phyloP scores from a whole-genome alignment of 805 yeast genomes.

The Sugiyamaella boreocaroliniensis region DNA sequence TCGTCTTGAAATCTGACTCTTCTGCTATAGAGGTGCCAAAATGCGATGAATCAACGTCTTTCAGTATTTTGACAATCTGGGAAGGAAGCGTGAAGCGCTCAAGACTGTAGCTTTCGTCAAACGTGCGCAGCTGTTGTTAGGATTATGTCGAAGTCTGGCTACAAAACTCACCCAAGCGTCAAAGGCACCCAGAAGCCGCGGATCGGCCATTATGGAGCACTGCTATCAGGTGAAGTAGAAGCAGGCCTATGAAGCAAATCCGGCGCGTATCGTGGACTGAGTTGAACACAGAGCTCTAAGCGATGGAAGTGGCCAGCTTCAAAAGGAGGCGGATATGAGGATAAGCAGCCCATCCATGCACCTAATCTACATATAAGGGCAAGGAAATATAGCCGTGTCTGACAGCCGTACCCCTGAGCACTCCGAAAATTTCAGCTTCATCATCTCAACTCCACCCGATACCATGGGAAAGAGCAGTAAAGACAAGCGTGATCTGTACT shows the following conservation, averaged over 20 bases:
- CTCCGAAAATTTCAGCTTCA: background rate
- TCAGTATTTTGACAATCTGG: constrained; percentile 1
- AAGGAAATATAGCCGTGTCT: no score
- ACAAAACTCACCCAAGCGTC: constrained; percentile 1
- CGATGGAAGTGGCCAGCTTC: background rate
- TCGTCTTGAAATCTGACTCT: background rate
- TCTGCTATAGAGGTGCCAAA: background rate
- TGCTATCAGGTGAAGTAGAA: background rate
- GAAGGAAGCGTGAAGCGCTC: background rate
- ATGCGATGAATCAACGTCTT: constrained; percentile 2
- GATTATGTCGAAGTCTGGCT: no score
- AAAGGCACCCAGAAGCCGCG: background rate
- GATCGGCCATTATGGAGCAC: background rate
- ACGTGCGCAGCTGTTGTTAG: background rate
- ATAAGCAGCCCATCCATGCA: no score
- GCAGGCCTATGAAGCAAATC: background rate
- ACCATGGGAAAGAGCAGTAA: constrained; percentile 93
- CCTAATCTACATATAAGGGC: no score
- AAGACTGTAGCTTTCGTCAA: background rate
- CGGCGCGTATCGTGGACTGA: background rate
- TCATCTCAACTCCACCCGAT: background rate
- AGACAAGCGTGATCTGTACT: constrained; percentile 85
- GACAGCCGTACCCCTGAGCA: no score
- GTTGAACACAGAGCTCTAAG: background rate
- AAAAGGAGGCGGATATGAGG: background rate